phyloP scores from a whole-genome alignment of 306 rosid genomes.

The Fragaria ananassa region DNA sequence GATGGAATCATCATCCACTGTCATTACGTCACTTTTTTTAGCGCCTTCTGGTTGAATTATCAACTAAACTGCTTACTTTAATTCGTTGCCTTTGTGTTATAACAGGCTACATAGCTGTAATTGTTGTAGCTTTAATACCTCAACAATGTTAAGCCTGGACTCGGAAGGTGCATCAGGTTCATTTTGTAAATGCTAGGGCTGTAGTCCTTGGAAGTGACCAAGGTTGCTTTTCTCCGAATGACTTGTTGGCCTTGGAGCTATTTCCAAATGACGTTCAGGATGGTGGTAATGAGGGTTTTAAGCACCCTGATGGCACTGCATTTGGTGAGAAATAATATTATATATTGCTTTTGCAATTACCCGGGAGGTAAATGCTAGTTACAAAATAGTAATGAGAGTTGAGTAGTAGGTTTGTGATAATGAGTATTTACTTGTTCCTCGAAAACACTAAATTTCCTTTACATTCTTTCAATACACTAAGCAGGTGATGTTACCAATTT shows the following conservation, averaged over 20 bases:
- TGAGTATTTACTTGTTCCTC: neutral
- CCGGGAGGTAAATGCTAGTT: constrained; percentile 8
- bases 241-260: constrained; percentile 6
- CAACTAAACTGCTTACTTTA: neutral
- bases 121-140: constrained; percentile 6
- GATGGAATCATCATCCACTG: neutral
- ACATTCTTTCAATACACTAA: neutral
- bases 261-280: neutral
- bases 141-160: constrained; percentile 11
- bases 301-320: neutral
- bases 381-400: neutral
- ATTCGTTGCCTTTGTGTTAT: neutral
- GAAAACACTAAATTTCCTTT: neutral
- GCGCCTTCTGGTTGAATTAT: neutral
- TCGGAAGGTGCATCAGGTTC: neutral
- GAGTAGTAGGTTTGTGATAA: neutral
- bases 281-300: constrained; percentile 14
- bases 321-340: constrained; percentile 8
- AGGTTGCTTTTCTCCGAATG: constrained; percentile 13
- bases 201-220: constrained; percentile 7
- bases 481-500: neutral
- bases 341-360: constrained; percentile 4
- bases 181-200: constrained; percentile 2
- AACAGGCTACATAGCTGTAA: constrained; percentile 15
- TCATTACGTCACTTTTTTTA: neutral